Evolutionary conservation across 345 rosid genomes (phyloP), one percentile per base, ranked within the genome.

Genomic region (Lagerstroemia speciosa): DNA sequence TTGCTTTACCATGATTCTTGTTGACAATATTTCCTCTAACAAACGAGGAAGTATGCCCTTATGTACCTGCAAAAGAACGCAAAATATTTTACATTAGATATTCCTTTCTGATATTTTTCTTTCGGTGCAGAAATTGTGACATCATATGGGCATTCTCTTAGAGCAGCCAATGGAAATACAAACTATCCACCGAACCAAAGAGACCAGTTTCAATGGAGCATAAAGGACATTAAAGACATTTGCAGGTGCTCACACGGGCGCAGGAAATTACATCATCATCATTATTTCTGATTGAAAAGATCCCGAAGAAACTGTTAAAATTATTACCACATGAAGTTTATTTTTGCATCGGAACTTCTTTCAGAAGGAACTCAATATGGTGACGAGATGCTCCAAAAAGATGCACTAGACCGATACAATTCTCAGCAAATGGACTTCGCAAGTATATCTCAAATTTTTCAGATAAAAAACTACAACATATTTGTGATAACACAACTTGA

Each of bases 1-100:
- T 73, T 81, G 88, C 74, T 91, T 93, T 70, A 93, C 89, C 97
- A 93, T 89, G 81, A 93, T 82, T 80, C 98, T 86, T 40, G 98
- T 91, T 27, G 97, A 87, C 73, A 91, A 77, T 81, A 93, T 91
- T 87, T 93, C 98, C 76, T 91, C 97, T 67, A 93, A 74, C 26
- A 93, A 83, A 69, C 89, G 91, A 76, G 98, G 97, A 52, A 93
- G 77, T 69, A 91, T 76, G 64, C 98, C 98, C 79, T 84, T 85
- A 50, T 88, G 86, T 48, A 82, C 82, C 98, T 93, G 81, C 19
- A 58, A 64, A 66, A 22, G 43, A 64, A 14, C 65, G 36, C 45
- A 55, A 29, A 50, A 24, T 29, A 19, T 27, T 20, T 30, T 55
- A 43, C 8, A 34, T 45, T 32, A 68, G 33, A 32, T 4, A 29